Evolutionary conservation across 208 protist genomes (phyloP).

Genomic region (Leishmania braziliensis): DNA sequence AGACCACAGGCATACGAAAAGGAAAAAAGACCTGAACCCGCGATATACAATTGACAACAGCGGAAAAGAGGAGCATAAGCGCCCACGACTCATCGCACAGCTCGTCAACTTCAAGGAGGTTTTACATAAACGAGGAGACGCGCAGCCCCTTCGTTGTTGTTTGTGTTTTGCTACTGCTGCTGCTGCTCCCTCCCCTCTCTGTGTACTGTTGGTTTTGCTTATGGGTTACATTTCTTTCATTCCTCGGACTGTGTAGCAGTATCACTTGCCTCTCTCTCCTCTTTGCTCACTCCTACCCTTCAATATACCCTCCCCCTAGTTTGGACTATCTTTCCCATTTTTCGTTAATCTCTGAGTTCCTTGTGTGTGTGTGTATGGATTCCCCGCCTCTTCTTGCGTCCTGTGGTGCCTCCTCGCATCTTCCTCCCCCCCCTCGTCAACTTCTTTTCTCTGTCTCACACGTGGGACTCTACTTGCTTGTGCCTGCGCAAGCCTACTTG

Average conservation of each 20-base stretch:
- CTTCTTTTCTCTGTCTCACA: neutral
- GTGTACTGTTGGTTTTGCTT: neutral
- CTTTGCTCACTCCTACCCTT: neutral
- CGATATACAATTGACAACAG: neutral
- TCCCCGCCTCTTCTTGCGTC: neutral
- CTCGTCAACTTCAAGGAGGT: too few species aligned
- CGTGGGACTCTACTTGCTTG: too few species aligned
- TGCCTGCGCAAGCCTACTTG: neutral
- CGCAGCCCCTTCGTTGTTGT: neutral
- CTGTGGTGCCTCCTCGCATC: neutral
- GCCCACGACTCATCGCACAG: too few species aligned
- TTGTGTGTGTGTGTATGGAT: neutral
- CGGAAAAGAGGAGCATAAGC: too few species aligned
- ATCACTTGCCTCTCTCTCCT: neutral
- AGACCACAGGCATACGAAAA: neutral
- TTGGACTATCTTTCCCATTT: neutral
- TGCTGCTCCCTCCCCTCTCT: neutral
- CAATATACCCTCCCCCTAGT: neutral
- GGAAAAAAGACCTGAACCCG: neutral
- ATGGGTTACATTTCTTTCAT: neutral
- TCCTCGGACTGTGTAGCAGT: neutral
- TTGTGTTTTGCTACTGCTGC: neutral
- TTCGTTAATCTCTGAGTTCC: neutral
- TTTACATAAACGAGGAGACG: too few species aligned
- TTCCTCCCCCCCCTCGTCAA: neutral